Base-by-base conservation (phyloP, 306 rosid genomes). In the Parietaria judaica region DNA sequence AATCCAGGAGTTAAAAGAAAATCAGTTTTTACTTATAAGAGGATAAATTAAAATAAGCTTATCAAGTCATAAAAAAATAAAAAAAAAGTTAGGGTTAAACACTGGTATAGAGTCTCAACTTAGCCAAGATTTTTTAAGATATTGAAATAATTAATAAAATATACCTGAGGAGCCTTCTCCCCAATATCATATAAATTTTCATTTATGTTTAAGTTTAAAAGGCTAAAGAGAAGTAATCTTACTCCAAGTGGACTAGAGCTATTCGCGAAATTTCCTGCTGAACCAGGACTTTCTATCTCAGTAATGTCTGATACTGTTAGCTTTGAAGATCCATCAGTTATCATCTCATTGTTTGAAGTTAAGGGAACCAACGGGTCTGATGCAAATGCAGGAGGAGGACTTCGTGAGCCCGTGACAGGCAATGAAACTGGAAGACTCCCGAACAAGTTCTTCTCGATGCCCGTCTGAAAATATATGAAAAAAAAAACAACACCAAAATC, bases 371-470 rank as follows among this genome's bases (percentile, higher is more conserved):
- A 76, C 14, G 96, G 97, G 70, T 81, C 95, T 36, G 99, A 82
- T 58, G 90, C 80, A 76, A 92, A 94, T 23, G 97, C 97, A 70
- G 95, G 91, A 38, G 94, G 97, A 67, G 97, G 94, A 71, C 82
- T 74, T 54, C 69, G 81, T 13, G 90, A 74, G 64, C 88, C 90
- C 61, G 92, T 60, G 13, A 55, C 69, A 23, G 87, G 70, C 70
- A 85, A 73, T 45, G 86, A 81, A 72, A 89, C 86, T 51, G 94
- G 94, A 79, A 88, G 90, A 76, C 78, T 94, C 70, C 99, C 99
- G 76, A 88, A 84, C 80, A 94, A 64, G 75, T 83, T 89, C 81
- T 84, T 94, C 72, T 94, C 99, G 83, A 84, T 74, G 55, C 99
- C 97, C 58, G 95, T 84, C 99, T 94, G 91, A 84, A 72, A 23